Base-by-base conservation (phyloP, 2,329 filamentous ascomycete genomes). In the Sporothrix phasma region DNA sequence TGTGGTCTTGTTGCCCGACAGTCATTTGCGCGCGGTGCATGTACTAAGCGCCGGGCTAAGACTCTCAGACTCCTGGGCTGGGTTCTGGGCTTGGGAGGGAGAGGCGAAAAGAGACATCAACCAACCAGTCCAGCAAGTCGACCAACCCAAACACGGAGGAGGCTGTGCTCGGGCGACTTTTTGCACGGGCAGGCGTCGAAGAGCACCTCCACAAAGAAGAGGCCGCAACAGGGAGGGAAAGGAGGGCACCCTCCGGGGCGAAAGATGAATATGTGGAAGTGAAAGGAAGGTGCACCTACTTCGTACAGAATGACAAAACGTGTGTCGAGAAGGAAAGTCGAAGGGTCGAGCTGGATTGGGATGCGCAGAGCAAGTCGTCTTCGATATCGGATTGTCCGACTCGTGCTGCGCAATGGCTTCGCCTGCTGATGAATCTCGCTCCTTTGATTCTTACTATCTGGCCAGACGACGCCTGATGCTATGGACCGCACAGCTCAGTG, bases 41-140 rank as follows among this genome's bases (percentile, higher is more conserved):
- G 31, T 37, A 39, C 39, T 64, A 64, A 61, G 63, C 63, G 63
- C 63, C 56, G 37, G 63, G 56, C 56, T 64, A 51, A 64, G 62
- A 64, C 62, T 47, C 31, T 56, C 39, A 13, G 22, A 22, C 47
- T 54, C 58, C n/a, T 39, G 59, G 61, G 61, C 29, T n/a, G 31
- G 26, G n/a, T 37, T 45, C 56, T 61, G 54, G 56, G 63, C 63
- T 34, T 29, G 34, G 43, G 54, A 53, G 54, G 45, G 54, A 45
- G 61, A 64, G 56, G 63, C 34, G 17, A 60, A 29, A 51, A 46
- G 26, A n/a, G 31, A 53, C 34, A 5, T 22, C n/a, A n/a, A n/a
- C n/a, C n/a, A n/a, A n/a, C n/a, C n/a, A n/a, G n/a, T n/a, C n/a
- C n/a, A n/a, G n/a, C n/a, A n/a, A n/a, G n/a, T 19, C 31, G n/a